phyloP scores from a whole-genome alignment of 306 rosid genomes.

The Quillaja saponaria region DNA sequence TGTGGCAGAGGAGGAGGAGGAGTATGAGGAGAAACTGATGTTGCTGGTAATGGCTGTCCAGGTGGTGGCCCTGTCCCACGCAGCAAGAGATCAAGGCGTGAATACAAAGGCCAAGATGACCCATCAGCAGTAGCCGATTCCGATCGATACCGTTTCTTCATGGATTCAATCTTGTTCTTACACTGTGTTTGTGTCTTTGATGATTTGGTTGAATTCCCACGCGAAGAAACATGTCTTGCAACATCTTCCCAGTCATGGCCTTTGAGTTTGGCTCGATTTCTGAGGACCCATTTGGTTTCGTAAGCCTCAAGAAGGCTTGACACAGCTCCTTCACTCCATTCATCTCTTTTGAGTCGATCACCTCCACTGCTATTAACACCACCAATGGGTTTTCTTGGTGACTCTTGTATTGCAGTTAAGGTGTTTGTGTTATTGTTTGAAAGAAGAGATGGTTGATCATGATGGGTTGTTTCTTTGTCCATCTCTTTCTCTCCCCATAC shows the following conservation, averaged over 20 bases:
- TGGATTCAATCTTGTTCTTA: slow-evolving; percentile 97
- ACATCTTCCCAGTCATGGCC: slow-evolving; percentile 99
- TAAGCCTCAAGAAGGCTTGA: slow-evolving; percentile 83
- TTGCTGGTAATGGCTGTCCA: not conserved
- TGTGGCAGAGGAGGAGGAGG: slow-evolving; percentile 36
- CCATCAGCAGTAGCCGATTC: slow-evolving; percentile 70
- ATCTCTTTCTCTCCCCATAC: slow-evolving; percentile 48
- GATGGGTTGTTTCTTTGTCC: slow-evolving; percentile 53
- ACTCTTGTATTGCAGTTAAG: slow-evolving; percentile 39
- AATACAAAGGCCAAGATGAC: slow-evolving; percentile 82
- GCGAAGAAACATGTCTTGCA: slow-evolving; percentile 64
- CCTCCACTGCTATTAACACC: slow-evolving; percentile 17
- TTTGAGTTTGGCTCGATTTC: slow-evolving; percentile 90
- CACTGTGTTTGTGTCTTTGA: slow-evolving; percentile 93
- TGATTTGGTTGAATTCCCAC: slow-evolving; percentile 59
- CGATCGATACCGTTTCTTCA: slow-evolving; percentile 88
- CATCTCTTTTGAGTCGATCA: slow-evolving; percentile 83
- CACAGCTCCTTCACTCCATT: slow-evolving; percentile 99
- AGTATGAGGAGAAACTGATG: slow-evolving; percentile 31
- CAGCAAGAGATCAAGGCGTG: slow-evolving; percentile 70
- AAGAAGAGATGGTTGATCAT: slow-evolving; percentile 52
- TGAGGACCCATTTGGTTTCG: slow-evolving; percentile 77
- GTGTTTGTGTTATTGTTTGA: slow-evolving; percentile 31
- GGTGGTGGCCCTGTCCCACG: slow-evolving; percentile 65
- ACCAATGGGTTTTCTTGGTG: slow-evolving; percentile 45